phyloP scores from a whole-genome alignment of 2,329 filamentous ascomycete species.

The Penicillium sclerotigenum region DNA sequence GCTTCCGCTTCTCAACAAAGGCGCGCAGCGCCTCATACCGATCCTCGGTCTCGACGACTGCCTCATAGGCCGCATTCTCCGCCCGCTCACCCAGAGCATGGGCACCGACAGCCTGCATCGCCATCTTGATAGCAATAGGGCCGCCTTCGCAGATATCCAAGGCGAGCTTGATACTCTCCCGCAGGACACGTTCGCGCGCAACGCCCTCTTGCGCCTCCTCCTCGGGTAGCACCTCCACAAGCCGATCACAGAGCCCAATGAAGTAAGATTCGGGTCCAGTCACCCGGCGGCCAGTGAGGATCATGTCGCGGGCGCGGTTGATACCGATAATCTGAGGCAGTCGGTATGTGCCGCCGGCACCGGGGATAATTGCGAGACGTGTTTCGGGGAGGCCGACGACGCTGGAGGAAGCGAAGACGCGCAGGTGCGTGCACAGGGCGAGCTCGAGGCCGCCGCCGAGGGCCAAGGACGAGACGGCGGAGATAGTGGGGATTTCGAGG shows the following conservation, averaged over 20 bases:
- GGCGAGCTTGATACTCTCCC: constrained; percentile 74
- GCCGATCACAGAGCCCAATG: constrained; percentile 81
- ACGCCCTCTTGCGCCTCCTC: constrained; percentile 52
- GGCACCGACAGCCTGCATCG: constrained; percentile 71
- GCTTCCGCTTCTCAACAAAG: constrained; percentile 73
- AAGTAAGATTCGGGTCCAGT: constrained; percentile 84
- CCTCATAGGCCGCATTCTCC: constrained; percentile 85
- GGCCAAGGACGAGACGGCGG: constrained; percentile 78
- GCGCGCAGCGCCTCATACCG: constrained; percentile 82
- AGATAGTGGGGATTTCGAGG: constrained; percentile 85
- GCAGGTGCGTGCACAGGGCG: constrained; percentile 82
- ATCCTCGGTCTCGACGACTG: constrained; percentile 80
- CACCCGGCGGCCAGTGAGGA: constrained; percentile 85
- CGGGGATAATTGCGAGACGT: constrained; percentile 87
- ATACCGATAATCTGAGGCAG: constrained; percentile 78
- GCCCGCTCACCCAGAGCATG: constrained; percentile 64
- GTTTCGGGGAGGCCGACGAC: constrained; percentile 85
- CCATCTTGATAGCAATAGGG: constrained; percentile 76
- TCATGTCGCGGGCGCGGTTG: constrained; percentile 78
- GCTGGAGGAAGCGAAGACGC: constrained; percentile 77
- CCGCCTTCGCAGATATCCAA: constrained; percentile 85
- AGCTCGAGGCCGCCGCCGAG: constrained; percentile 93
- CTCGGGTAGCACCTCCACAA: constrained; percentile 71
- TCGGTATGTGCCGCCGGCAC: constrained; percentile 87
- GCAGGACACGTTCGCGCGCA: constrained; percentile 66